A percentile compares a stretch with the other conserved stretches of the same genome.
Evolutionary conservation across 192 early-diverging fungal genomes (phyloP).

Genomic region (Obelidium mucronatum): DNA sequence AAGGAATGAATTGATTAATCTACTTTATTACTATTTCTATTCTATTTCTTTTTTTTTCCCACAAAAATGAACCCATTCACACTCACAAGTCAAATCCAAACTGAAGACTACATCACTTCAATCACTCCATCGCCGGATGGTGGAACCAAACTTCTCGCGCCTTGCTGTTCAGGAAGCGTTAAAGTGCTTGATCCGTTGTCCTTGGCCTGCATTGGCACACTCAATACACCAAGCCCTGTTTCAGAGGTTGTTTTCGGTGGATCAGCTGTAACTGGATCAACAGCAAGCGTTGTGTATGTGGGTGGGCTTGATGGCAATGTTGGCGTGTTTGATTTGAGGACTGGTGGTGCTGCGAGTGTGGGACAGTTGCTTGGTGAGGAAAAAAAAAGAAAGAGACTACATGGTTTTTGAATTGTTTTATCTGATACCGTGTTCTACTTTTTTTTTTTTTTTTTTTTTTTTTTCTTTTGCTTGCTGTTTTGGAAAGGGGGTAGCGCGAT

Average conservation of each 20-base stretch:
- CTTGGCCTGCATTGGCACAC: not conserved
- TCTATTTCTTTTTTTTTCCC: not conserved
- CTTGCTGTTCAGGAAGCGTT: not conserved
- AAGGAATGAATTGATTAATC: no score
- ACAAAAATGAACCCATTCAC: not conserved
- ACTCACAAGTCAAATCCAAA: constrained; percentile 14
- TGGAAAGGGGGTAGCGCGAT: constrained; percentile 38
- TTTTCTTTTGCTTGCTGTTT: not conserved
- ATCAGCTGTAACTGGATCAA: not conserved
- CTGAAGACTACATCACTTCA: constrained; percentile 13
- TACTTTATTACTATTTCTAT: not conserved
- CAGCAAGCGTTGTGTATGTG: constrained; percentile 8
- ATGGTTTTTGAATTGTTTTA: not conserved
- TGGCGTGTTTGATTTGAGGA: constrained; percentile 44
- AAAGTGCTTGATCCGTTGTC: constrained; percentile 8
- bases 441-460: constrained; percentile 13
- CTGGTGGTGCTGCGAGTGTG: constrained; percentile 8
- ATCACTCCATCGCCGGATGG: not conserved
- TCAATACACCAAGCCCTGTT: not conserved
- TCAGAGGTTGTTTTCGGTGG: constrained; percentile 15
- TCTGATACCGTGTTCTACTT: not conserved
- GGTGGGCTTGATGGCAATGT: constrained; percentile 32
- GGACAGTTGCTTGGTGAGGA: not conserved
- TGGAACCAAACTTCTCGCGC: not conserved
- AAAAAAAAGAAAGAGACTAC: not conserved